These are phyloP conservation scores for Taphrina flavorubra DNA, from an alignment of 1,139 yeast species.

Conservation along the genomic window DNA sequence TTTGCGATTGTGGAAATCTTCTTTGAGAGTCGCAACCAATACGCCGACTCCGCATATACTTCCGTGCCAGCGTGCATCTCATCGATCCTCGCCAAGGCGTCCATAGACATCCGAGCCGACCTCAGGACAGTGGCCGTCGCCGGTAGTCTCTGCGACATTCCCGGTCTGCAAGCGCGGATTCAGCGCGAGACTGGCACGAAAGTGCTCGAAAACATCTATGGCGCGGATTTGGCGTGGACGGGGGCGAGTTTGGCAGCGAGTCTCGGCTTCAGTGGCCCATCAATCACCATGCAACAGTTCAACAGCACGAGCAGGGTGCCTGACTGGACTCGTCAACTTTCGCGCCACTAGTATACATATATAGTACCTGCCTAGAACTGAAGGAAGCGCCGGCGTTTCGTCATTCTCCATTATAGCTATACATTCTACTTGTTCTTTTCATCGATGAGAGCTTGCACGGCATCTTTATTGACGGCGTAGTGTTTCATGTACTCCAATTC, in stretches of 20 bases:
- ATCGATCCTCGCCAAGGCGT: constrained; percentile 13
- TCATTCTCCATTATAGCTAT: not conserved
- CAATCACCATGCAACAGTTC: constrained; percentile 25
- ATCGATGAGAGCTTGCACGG: constrained; percentile 32
- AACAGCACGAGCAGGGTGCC: constrained; percentile 34
- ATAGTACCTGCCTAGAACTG: not conserved
- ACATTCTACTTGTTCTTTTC: constrained; percentile 19
- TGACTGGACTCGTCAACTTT: constrained; percentile 16
- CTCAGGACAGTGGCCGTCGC: constrained; percentile 34
- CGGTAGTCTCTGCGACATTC: constrained; percentile 32
- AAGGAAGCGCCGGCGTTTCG: not conserved
- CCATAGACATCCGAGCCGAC: constrained; percentile 36
- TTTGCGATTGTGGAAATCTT: constrained; percentile 34
- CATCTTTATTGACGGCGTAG: constrained; percentile 68
- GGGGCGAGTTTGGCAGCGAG: constrained; percentile 33
- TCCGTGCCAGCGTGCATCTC: constrained; percentile 34
- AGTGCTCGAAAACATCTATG: constrained; percentile 17
- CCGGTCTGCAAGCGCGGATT: constrained; percentile 36
- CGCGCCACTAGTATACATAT: not conserved
- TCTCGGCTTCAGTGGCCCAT: constrained; percentile 10
- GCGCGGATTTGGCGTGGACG: constrained; percentile 24
- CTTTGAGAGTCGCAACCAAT: constrained; percentile 34
- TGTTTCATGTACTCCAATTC: constrained; percentile 85
- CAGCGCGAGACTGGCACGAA: constrained; percentile 22
- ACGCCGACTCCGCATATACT: constrained; percentile 40